phyloP scores from a whole-genome alignment of 2,329 filamentous ascomycete genomes.

The Rachicladosporium sp. region DNA sequence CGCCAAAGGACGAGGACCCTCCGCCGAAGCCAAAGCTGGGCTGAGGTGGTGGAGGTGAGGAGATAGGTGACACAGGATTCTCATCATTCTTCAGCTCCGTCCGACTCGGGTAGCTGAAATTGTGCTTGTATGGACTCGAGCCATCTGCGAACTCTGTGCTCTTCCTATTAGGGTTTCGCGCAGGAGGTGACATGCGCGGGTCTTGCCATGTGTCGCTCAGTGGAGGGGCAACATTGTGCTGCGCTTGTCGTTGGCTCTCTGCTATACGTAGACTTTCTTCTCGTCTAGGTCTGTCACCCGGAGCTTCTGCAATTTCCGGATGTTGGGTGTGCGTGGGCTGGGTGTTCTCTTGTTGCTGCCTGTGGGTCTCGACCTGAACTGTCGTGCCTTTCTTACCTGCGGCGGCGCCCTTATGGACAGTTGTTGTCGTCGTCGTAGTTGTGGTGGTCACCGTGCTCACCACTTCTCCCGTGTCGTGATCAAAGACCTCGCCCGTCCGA shows the following conservation, averaged over 20 bases:
- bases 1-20: too few relatives aligned
- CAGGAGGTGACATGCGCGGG: too few relatives aligned
- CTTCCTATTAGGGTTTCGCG: too few relatives aligned
- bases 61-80: too few relatives aligned
- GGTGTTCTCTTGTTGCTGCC: background rate
- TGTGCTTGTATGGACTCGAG: constrained; percentile 2
- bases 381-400: constrained; percentile 9
- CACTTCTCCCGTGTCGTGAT: constrained; percentile 19
- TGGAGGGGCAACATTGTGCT: too few relatives aligned
- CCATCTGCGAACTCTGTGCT: too few relatives aligned
- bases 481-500: constrained; percentile 17
- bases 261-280: too few relatives aligned
- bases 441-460: constrained; percentile 20
- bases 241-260: too few relatives aligned
- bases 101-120: constrained; percentile 8
- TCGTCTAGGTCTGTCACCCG: constrained; percentile 6
- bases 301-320: constrained; percentile 7
- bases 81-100: constrained; percentile 1
- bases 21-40: too few relatives aligned
- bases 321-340: background rate
- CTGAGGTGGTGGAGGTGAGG: too few relatives aligned
- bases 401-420: constrained; percentile 2
- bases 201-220: too few relatives aligned
- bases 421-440: constrained; percentile 21
- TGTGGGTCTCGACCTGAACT: constrained; percentile 10